A percentile compares a stretch with the other conserved stretches of the same genome.
phyloP scores from a whole-genome alignment of 1,284 basidiomycete genomes.

The Neolentinus lepideus region DNA sequence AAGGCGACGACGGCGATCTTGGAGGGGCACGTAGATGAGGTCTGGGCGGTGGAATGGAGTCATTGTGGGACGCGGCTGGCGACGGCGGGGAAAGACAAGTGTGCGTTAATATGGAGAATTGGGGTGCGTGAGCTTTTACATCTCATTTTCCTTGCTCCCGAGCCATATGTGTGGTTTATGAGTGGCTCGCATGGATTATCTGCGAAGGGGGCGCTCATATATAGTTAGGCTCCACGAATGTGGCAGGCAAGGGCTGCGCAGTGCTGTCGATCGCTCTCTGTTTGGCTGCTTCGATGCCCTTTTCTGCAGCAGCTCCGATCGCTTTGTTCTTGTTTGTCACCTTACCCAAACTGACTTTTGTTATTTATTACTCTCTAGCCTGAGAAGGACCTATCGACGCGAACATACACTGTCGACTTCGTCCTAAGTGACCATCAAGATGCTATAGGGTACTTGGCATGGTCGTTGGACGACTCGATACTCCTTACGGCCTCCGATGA shows the following conservation, averaged over 20 bases:
- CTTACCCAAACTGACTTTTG: slow-evolving; percentile 1
- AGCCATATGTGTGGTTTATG: background rate
- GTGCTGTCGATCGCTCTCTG: background rate
- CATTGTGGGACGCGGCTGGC: slow-evolving; percentile 83
- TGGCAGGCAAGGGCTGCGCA: background rate
- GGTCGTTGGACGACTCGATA: slow-evolving; percentile 84
- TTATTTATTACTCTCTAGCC: slow-evolving; percentile 24
- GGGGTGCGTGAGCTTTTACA: slow-evolving; percentile 47
- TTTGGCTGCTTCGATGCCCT: background rate
- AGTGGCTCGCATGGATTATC: too few relatives aligned
- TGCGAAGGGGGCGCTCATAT: too few relatives aligned
- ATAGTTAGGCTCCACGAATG: too few relatives aligned
- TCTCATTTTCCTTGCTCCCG: background rate
- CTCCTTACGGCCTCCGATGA: slow-evolving; percentile 79
- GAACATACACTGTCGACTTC: slow-evolving; percentile 54
- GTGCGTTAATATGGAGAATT: slow-evolving; percentile 86
- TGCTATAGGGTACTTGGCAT: slow-evolving; percentile 75
- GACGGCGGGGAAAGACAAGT: slow-evolving; percentile 82
- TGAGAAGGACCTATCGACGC: slow-evolving; percentile 39
- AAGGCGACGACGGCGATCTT: slow-evolving; percentile 79
- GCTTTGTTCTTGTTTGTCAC: background rate
- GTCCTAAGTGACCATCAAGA: slow-evolving; percentile 72
- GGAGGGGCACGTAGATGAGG: slow-evolving; percentile 85
- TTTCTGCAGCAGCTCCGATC: background rate
- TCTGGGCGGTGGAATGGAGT: slow-evolving; percentile 96